phyloP scores from a whole-genome alignment of 176 grass and related monocot species.

The Musa beccarii region DNA sequence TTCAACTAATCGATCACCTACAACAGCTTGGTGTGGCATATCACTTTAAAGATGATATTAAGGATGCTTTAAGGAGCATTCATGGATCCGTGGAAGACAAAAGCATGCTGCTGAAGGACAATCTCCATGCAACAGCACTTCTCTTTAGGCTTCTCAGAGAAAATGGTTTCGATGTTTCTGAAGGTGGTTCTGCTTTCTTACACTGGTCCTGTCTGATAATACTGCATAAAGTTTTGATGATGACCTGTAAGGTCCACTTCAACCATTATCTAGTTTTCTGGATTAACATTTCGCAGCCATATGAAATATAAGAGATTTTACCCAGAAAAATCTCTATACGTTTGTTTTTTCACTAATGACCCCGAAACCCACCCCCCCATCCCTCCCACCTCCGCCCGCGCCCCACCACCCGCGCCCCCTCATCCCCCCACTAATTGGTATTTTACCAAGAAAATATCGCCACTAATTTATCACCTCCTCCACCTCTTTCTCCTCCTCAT shows the following conservation, averaged over 20 bases:
- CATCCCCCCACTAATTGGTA: too few species aligned
- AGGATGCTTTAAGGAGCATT: not conserved
- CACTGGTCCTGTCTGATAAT: not conserved
- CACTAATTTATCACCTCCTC: too few species aligned
- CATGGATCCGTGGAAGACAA: not conserved
- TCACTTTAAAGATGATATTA: slow-evolving; percentile 26
- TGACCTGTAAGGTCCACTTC: not conserved
- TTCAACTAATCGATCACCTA: not conserved
- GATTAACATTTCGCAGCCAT: too few species aligned
- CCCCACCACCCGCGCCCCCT: too few species aligned
- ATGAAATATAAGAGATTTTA: too few species aligned
- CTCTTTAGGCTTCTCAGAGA: slow-evolving; percentile 20
- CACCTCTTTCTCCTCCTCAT: too few species aligned
- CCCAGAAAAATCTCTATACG: too few species aligned
- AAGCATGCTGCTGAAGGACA: not conserved
- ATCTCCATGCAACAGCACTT: slow-evolving; percentile 1
- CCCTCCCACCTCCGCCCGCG: too few species aligned
- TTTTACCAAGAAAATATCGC: too few species aligned
- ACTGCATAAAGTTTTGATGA: not conserved
- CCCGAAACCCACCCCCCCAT: too few species aligned
- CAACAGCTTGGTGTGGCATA: slow-evolving; percentile 22
- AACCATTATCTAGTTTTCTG: not conserved
- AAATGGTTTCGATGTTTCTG: slow-evolving; percentile 12
- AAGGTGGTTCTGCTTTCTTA: slow-evolving; percentile 11
- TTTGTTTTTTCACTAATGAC: too few species aligned